Evolutionary conservation across 495 filamentous ascomycete species (phyloP), one percentile per base, ranked within the genome.

Genomic region (Aspergillus coremiiformis): DNA sequence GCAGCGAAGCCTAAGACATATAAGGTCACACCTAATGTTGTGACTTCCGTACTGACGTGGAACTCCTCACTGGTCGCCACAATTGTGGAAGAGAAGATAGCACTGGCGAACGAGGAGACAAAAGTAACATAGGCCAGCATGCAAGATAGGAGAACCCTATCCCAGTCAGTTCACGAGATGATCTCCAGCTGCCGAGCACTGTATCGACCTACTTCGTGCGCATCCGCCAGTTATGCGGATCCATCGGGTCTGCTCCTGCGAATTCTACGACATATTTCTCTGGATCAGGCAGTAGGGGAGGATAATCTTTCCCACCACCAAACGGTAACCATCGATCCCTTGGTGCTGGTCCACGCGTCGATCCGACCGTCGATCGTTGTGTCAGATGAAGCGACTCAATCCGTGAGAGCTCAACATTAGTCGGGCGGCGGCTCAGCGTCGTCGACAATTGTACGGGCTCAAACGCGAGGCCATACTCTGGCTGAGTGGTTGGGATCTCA

Each of bases 211-310:
- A 60, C 52, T 64, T 70, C 23, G 41, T 63, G 4, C 33, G 0
- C 22, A 59, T 53, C 0, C 70, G 50, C 75, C 77, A 80, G 53
- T 81, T 82, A 52, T 78, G 71, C 4, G 78, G 74, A 59, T 82
- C 73, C 26, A 68, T 24, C 1, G 75, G 76, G 57, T 81, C 77
- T 2, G 57, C 59, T n/a, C 72, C 79, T 17, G 68, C 68, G 54
- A 79, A 81, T 37, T 81, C 76, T 5, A 81, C 77, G 2, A 81
- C 63, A 47, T 78, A 80, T 49, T 76, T 69, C 39, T 73, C 65
- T 3, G 64, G 62, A 29, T 72, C 69, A 9, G 76, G 76, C 5
- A 79, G 59, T 3, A 51, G 27, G 3, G 70, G 71, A 0, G 77
- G 76, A 52, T 73, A 78, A 3, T 69, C 71, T 52, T 67, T 73